phyloP scores from a whole-genome alignment of 345 rosid species.

The Sonneratia caseolaris region DNA sequence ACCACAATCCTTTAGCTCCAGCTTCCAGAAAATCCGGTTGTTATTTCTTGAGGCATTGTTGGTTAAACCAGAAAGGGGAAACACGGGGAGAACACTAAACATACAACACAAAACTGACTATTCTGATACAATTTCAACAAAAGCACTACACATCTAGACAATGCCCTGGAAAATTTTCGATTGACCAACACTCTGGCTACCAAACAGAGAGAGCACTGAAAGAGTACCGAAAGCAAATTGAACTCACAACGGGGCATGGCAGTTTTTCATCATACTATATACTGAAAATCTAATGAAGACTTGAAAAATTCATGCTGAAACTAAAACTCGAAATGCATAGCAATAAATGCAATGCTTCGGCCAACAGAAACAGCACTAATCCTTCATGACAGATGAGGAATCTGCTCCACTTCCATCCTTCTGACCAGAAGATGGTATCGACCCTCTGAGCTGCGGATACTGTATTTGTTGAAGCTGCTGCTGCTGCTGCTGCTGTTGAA shows the following conservation, averaged over 20 bases:
- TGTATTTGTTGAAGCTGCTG: slow-evolving; percentile 8
- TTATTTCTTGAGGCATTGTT: too few species aligned
- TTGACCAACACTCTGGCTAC: too few species aligned
- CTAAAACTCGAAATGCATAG: background rate
- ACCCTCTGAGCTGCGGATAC: slow-evolving; percentile 17
- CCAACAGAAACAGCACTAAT: slow-evolving; percentile 11
- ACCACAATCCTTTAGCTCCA: too few species aligned
- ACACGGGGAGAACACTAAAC: background rate
- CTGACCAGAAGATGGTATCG: slow-evolving; percentile 22
- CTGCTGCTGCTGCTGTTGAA: slow-evolving; percentile 5
- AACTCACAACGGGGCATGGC: too few species aligned
- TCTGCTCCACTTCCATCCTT: slow-evolving; percentile 39
- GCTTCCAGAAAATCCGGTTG: too few species aligned
- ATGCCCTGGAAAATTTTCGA: too few species aligned
- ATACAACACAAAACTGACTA: too few species aligned
- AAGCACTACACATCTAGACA: too few species aligned
- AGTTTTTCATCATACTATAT: background rate
- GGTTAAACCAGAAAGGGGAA: too few species aligned
- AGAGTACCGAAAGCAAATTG: too few species aligned
- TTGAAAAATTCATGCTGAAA: background rate
- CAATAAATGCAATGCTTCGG: background rate
- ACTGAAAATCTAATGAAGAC: background rate
- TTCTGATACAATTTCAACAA: too few species aligned
- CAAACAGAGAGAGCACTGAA: too few species aligned
- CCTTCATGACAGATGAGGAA: slow-evolving; percentile 19